Evolutionary conservation across 768 basidiomycete species (phyloP).

Genomic region (Coprinopsis strossmayeri): DNA sequence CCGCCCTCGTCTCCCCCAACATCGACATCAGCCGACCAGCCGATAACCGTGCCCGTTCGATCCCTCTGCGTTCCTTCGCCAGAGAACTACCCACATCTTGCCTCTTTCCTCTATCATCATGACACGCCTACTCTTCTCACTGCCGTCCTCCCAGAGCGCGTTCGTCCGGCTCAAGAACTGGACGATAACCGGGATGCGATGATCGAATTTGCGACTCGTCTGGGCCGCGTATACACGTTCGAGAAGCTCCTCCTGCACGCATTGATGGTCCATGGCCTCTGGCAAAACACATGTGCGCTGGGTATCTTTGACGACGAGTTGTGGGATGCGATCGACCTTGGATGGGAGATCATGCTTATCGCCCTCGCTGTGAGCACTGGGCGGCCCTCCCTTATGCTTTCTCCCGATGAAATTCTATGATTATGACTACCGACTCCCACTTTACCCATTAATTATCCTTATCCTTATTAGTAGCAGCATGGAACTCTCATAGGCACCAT

Average conservation of each 20-base stretch:
- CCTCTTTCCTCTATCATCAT: constrained; percentile 64
- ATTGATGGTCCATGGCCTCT: constrained; percentile 53
- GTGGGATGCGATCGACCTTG: constrained; percentile 61
- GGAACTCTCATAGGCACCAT: no score
- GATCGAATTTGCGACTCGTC: constrained; percentile 21
- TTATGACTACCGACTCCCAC: not conserved
- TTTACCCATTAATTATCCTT: not conserved
- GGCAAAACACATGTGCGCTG: constrained; percentile 67
- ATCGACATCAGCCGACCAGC: constrained; percentile 15
- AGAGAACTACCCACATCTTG: constrained; percentile 50
- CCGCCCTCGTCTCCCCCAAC: constrained; percentile 27
- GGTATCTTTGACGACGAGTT: constrained; percentile 59
- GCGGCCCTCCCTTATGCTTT: not conserved
- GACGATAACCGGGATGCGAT: constrained; percentile 14
- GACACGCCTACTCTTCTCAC: constrained; percentile 42
- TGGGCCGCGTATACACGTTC: constrained; percentile 35
- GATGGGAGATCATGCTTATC: constrained; percentile 56
- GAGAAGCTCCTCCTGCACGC: constrained; percentile 43
- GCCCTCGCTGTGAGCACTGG: not conserved
- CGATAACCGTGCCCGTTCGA: constrained; percentile 54
- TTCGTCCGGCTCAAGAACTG: constrained; percentile 23
- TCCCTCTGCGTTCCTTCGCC: constrained; percentile 60
- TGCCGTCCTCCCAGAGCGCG: constrained; percentile 37
- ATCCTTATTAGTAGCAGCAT: no score
- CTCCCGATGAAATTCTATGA: not conserved